These are phyloP conservation scores for Lactarius indigo DNA, from an alignment of 768 basidiomycete species.

Conservation along the genomic window DNA sequence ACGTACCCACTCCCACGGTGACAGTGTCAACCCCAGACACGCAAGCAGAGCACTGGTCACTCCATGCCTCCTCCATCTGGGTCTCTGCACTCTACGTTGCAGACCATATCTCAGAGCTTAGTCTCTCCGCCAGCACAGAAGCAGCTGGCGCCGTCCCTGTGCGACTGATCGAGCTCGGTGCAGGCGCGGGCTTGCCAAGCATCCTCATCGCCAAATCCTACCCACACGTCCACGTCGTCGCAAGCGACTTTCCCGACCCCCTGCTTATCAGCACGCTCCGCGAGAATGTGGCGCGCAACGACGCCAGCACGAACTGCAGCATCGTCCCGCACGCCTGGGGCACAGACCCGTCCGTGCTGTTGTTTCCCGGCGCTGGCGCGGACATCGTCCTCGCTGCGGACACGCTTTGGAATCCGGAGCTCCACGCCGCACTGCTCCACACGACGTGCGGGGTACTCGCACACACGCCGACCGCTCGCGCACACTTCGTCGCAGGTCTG, in stretches of 20 bases:
- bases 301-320: slow-evolving; percentile 44
- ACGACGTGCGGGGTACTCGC: slow-evolving; percentile 49
- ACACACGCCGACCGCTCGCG: slow-evolving; percentile 42
- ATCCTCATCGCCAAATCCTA: slow-evolving; percentile 57
- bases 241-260: slow-evolving; percentile 72
- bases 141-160: slow-evolving; percentile 11
- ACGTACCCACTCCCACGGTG: slow-evolving; percentile 31
- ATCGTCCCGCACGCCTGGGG: slow-evolving; percentile 67
- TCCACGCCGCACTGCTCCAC: slow-evolving; percentile 51
- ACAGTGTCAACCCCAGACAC: slow-evolving; percentile 61
- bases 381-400: slow-evolving; percentile 72
- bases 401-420: slow-evolving; percentile 71
- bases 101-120: slow-evolving; percentile 53
- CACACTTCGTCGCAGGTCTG: slow-evolving; percentile 67
- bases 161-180: slow-evolving; percentile 67
- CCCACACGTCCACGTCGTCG: slow-evolving; percentile 41
- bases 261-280: slow-evolving; percentile 53
- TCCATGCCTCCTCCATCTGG: slow-evolving; percentile 81
- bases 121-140: slow-evolving; percentile 29
- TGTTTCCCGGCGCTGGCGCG: slow-evolving; percentile 20
- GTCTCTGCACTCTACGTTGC: slow-evolving; percentile 62
- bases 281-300: slow-evolving; percentile 54
- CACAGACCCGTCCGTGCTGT: slow-evolving; percentile 38
- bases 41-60: slow-evolving; percentile 61
- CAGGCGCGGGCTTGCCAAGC: slow-evolving; percentile 70